Conservation (phyloP, 2,329 filamentous ascomycete species). For the Cercospora janseana region DNA sequence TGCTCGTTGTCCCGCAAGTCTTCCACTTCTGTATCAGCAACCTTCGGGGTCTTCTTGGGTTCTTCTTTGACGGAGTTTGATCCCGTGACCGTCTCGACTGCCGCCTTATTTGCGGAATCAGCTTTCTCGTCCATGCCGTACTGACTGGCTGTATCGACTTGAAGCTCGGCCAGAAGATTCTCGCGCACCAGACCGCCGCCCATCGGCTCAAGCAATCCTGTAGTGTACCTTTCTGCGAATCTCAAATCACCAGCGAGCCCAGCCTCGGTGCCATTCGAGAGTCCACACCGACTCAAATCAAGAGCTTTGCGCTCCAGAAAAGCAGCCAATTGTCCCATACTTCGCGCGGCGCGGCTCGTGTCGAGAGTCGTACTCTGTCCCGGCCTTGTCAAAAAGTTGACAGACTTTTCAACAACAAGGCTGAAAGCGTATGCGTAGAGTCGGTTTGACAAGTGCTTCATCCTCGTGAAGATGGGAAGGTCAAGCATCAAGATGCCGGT, state of each 20-base stretch:
- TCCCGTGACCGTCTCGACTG: too few species aligned
- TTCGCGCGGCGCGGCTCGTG: slow-evolving; percentile 11
- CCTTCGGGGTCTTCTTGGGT: not conserved
- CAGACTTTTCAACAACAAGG: slow-evolving; percentile 3
- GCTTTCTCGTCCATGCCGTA: too few species aligned
- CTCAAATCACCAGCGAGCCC: slow-evolving; percentile 6
- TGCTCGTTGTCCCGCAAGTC: slow-evolving; percentile 1
- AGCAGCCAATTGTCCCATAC: slow-evolving; percentile 15
- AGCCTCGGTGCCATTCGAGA: not conserved
- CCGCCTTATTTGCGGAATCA: too few species aligned
- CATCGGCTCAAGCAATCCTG: not conserved
- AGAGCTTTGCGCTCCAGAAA: slow-evolving; percentile 12
- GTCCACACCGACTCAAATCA: slow-evolving; percentile 2
- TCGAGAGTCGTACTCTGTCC: slow-evolving; percentile 13
- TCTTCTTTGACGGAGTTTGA: not conserved
- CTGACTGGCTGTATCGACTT: not conserved
- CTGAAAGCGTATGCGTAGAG: slow-evolving; percentile 18
- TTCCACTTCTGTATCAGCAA: not conserved
- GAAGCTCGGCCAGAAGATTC: not conserved
- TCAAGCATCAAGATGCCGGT: slow-evolving; percentile 7
- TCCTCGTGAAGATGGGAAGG: slow-evolving; percentile 9
- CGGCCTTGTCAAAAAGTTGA: slow-evolving; percentile 6
- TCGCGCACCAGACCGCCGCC: not conserved
- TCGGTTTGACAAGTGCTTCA: slow-evolving; percentile 9
- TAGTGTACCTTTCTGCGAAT: not conserved